Evolutionary conservation across 306 rosid genomes (phyloP).

Genomic region (Quercus agrifolia): DNA sequence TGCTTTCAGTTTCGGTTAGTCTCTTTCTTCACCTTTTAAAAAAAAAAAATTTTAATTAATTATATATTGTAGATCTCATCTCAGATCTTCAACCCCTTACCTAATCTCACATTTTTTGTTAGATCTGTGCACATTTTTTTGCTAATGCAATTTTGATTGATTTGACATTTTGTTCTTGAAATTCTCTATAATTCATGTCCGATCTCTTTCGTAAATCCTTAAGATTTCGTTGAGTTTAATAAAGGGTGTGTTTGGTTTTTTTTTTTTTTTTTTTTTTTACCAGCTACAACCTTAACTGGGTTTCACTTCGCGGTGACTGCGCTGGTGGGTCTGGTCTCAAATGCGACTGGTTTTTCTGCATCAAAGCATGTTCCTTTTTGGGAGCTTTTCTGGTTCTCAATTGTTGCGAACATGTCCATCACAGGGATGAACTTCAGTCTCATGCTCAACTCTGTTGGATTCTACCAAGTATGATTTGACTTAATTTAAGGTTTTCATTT

Average conservation of each 20-base stretch:
- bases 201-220: no score
- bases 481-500: background rate
- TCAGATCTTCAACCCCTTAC: background rate
- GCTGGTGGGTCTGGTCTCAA: constrained; percentile 75
- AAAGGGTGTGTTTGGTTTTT: no score
- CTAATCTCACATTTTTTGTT: background rate
- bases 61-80: constrained; percentile 4
- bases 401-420: constrained; percentile 80
- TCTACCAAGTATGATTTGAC: constrained; percentile 59
- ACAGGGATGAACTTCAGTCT: constrained; percentile 93
- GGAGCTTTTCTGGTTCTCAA: constrained; percentile 96
- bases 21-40: background rate
- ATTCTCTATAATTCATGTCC: no score
- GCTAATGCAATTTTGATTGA: no score
- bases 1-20: constrained; percentile 68
- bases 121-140: no score
- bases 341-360: constrained; percentile 73
- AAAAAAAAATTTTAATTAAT: background rate
- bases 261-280: no score
- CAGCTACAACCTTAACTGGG: constrained; percentile 92
- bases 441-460: constrained; percentile 93
- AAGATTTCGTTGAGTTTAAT: no score
- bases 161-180: no score
- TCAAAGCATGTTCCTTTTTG: constrained; percentile 88
- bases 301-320: constrained; percentile 94